Percentiles rank a stretch among this genome's conserved stretches.
phyloP scores from a whole-genome alignment of 1,139 yeast genomes.

The Sporopachydermia cereana region DNA sequence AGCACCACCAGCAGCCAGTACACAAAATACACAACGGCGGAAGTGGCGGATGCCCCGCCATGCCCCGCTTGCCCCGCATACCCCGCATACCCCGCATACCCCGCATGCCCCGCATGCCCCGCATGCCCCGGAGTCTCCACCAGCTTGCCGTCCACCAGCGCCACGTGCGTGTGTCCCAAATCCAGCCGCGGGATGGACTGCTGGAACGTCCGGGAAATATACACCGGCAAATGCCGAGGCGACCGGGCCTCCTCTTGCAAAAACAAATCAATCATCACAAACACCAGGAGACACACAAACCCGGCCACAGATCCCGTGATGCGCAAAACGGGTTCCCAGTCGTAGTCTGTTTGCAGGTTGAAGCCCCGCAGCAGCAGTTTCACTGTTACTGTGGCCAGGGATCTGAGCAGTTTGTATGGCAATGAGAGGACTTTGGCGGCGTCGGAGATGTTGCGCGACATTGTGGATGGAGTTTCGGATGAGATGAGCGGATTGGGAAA shows the following conservation, averaged over 20 bases:
- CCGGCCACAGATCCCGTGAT: background rate
- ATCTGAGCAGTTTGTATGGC: background rate
- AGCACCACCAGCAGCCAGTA: background rate
- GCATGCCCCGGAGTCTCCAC: background rate
- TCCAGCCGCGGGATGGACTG: background rate
- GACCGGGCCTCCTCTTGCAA: background rate
- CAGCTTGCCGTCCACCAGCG: background rate
- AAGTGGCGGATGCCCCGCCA: background rate
- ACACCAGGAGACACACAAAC: background rate
- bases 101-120: background rate
- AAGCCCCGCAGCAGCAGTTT: background rate
- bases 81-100: background rate
- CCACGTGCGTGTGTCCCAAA: background rate
- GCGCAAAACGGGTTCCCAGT: background rate
- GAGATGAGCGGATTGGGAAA: background rate
- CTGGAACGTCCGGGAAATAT: conserved; percentile 2
- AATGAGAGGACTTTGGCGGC: background rate
- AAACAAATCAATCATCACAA: background rate
- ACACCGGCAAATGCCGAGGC: background rate
- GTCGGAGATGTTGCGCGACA: background rate
- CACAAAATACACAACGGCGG: background rate
- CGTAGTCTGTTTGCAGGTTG: background rate
- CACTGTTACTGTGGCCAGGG: background rate
- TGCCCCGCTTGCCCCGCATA: background rate
- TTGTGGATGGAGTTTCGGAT: background rate